These are phyloP conservation scores for Cucumis hystrix DNA, from an alignment of 306 rosid genomes.

Conservation along the genomic window DNA sequence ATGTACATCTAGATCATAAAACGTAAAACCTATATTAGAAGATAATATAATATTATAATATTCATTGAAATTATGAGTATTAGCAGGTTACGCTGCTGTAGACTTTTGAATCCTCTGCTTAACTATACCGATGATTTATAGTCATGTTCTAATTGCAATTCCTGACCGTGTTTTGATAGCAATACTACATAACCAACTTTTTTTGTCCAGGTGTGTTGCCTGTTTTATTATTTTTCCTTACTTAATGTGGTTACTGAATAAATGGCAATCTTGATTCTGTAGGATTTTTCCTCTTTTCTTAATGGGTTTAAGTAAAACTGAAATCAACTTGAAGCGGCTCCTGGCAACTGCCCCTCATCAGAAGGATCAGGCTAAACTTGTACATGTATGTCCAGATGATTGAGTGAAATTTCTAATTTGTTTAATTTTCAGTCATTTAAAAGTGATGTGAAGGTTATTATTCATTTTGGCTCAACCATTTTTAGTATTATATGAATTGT, in stretches of 20 bases:
- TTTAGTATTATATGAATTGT: background rate
- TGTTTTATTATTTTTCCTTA: background rate
- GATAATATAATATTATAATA: no score
- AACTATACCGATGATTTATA: background rate
- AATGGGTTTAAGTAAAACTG: conserved; percentile 75
- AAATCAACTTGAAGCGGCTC: conserved; percentile 77
- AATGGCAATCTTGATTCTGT: background rate
- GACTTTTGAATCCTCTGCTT: background rate
- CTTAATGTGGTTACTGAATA: background rate
- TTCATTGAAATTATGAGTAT: background rate
- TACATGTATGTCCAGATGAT: conserved; percentile 44
- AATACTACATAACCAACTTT: background rate
- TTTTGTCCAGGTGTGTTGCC: background rate
- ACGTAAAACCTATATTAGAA: no score
- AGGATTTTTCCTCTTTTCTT: conserved; percentile 11
- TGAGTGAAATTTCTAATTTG: background rate
- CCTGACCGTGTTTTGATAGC: background rate
- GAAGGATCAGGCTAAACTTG: conserved; percentile 70
- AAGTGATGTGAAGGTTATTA: background rate
- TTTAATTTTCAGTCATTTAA: background rate
- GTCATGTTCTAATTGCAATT: background rate
- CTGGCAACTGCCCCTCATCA: conserved; percentile 83
- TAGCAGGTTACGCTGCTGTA: background rate
- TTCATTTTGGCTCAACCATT: background rate
- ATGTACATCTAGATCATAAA: no score